Evolutionary conservation across 805 yeast genomes (phyloP), one percentile per base, ranked within the genome.

Genomic region (Wickerhamomyces xylosicus): DNA sequence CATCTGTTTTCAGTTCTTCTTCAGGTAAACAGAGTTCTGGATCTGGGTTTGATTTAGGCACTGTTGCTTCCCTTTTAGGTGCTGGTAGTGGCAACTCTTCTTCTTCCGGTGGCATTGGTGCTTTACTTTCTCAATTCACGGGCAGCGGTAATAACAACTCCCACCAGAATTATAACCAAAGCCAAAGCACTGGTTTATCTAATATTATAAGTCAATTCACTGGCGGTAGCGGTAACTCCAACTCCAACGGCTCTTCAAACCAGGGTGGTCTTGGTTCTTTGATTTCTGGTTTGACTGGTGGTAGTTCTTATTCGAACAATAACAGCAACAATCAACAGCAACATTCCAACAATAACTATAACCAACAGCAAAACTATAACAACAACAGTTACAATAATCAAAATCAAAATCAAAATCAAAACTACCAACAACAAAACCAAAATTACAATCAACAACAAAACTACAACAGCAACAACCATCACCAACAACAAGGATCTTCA

Each of bases 1-100:
- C 45, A 6, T 25, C 46, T 15, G 38, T 50, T 7, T 40, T 50
- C 9, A 40, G 46, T 35, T 37, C 41, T 29, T n/a, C n/a, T n/a
- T n/a, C n/a, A n/a, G 22, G 39, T 25, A 19, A 33, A 20, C 27
- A 25, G 14, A 36, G 34, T 17, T 14, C 20, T 15, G 33, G 36
- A 11, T 21, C 36, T 19, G 39, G 44, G 16, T 46, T 44, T 32
- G 42, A 37, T n/a, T 31, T 45, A 10, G 37, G 43, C 4, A 37
- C 39, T 17, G 47, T 47, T 19, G 43, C 42, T 11, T 41, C 47
- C 3, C 31, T 45, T 27, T 33, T 47, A 18, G 19, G 35, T n/a
- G 46, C 46, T 31, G 27, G 37, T 27, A 16, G 20, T 21, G 17
- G 19, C 18, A 15, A 20, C 17, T 31, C 33, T 18, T 16, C 18